Percentiles rank a stretch among this genome's conserved stretches.
Conservation (phyloP, 176 grass and related monocot species). For the Triticum monococcum region DNA sequence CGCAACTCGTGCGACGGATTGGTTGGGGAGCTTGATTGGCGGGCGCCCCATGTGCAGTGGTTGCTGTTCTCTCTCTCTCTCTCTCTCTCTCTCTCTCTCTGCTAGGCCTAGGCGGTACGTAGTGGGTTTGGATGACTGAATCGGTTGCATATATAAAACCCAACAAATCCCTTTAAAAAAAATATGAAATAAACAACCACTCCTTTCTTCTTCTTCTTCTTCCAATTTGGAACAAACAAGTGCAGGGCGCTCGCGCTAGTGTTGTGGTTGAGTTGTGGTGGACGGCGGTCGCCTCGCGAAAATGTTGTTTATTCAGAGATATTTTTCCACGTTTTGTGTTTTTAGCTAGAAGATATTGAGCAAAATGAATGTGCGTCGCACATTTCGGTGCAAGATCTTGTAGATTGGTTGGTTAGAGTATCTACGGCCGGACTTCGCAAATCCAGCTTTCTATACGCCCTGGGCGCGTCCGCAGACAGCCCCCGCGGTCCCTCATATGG, state of each 20-base stretch:
- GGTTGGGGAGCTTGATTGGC: slow-evolving; percentile 28
- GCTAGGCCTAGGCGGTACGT: neutral
- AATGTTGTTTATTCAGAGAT: slow-evolving; percentile 3
- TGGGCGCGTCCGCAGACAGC: too few species aligned
- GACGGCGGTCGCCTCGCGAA: slow-evolving; percentile 7
- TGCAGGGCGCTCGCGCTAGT: neutral
- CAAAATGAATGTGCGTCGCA: neutral
- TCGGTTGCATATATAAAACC: slow-evolving; percentile 3
- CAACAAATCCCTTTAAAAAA: neutral
- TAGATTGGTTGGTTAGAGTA: too few species aligned
- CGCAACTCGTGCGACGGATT: slow-evolving; percentile 24
- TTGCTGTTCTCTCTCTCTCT: slow-evolving; percentile 23
- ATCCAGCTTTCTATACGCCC: too few species aligned
- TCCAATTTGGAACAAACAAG: slow-evolving; percentile 26
- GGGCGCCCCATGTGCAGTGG: slow-evolving; percentile 59
- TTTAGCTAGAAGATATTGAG: neutral
- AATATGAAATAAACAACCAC: too few species aligned
- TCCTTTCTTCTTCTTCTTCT: too few species aligned
- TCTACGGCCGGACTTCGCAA: too few species aligned
- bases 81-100: neutral
- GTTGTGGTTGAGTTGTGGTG: slow-evolving; percentile 38
- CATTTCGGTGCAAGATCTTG: neutral
- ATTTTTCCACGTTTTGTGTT: slow-evolving; percentile 21
- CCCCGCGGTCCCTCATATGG: too few species aligned
- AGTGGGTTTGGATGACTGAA: slow-evolving; percentile 51